Evolutionary conservation across 2,329 filamentous ascomycete genomes (phyloP), one percentile per base, ranked within the genome.

Genomic region (Sphaerulina musiva): DNA sequence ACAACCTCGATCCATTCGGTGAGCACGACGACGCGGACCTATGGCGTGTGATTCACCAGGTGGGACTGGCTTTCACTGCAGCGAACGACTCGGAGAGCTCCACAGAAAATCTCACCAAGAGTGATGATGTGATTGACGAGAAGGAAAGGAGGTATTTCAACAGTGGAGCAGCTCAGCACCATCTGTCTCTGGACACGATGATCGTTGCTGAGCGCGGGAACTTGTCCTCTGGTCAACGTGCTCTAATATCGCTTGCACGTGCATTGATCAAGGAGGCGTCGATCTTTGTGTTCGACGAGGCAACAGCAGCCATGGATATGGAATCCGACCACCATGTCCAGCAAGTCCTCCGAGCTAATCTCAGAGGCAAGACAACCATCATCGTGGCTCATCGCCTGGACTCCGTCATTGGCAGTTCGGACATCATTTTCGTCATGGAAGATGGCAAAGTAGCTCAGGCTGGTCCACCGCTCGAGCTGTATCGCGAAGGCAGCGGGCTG

Each of bases 351-450:
- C 68, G 66, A 6, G 69, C 68, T n/a, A 73, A 71, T 17, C 67
- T 70, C 2, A 64, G 67, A 43, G 73, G 70, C 3, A 66, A 73
- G 51, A 81, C 87, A 1, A 87, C 86, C 57, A 75, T 92, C 2
- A 86, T 86, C 2, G 86, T 92, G 9, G 87, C 88, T 1, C 88
- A 92, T 67, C 77, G 87, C 11, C 74, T 92, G 45, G 84, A 84
- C 0, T 92, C 85, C 10, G 83, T 91, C 36, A 32, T 50, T 17
- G 86, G 87, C 68, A 85, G 90, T 61, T 86, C 87, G 1, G 84
- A 92, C 67, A 74, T 84, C 12, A 91, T 91, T 42, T 89, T 87
- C 62, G 86, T 92, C 0, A 80, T 93, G 46, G 85, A 86, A 8
- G 78, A 83, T 56, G 82, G 84, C 26, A 78, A 68, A 17, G 76